Evolutionary conservation across 2,329 filamentous ascomycete species (phyloP).

Genomic region (Cordyceps javanica): DNA sequence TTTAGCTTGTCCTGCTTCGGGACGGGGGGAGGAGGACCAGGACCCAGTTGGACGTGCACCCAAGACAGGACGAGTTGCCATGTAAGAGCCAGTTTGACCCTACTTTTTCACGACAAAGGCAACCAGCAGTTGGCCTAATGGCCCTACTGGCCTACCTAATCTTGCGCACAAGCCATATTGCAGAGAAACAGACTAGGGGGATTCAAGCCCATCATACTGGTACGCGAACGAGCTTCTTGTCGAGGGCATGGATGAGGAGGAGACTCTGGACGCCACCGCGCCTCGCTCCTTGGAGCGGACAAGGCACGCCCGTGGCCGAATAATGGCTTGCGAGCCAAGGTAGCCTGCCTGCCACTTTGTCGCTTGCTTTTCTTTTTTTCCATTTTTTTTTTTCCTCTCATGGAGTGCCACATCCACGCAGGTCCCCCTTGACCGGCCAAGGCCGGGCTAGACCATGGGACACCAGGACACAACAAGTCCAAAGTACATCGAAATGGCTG

Average conservation of each 20-base stretch:
- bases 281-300: background rate
- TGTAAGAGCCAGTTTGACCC: background rate
- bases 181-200: background rate
- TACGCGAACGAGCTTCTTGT: background rate
- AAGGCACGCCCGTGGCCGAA: conserved; percentile 2
- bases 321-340: conserved; percentile 2
- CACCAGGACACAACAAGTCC: background rate
- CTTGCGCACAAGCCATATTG: conserved; percentile 5
- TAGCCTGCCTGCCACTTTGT: background rate
- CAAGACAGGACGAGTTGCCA: conserved; percentile 3
- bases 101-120: conserved; percentile 3
- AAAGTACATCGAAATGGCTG: background rate
- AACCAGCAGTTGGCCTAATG: background rate
- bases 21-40: conserved; percentile 4
- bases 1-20: conserved; percentile 6
- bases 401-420: background rate
- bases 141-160: too few relatives aligned
- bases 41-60: conserved; percentile 7
- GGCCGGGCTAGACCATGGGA: background rate
- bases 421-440: background rate
- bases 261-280: conserved; percentile 4
- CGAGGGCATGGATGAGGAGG: conserved; percentile 3
- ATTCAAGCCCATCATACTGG: background rate
- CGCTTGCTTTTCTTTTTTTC: background rate
- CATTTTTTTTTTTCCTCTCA: background rate